These are phyloP conservation scores for Phytopythium ostracodes DNA, from an alignment of 352 stramenopile species.

Conservation along the genomic window DNA sequence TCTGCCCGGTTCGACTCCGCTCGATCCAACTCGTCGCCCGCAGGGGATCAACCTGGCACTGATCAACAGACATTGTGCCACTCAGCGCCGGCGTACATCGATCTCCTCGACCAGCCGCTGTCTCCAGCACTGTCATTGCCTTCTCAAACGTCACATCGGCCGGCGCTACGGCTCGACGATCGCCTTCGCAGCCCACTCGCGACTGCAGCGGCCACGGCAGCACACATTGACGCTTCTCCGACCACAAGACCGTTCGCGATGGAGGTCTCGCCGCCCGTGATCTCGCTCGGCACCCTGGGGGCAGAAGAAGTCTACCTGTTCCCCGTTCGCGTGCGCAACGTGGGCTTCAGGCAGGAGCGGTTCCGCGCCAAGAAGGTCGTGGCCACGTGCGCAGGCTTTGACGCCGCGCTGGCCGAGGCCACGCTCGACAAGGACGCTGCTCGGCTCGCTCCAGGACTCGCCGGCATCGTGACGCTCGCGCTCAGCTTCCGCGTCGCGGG, in stretches of 20 bases:
- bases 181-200: conserved; percentile 1
- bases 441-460: conserved; percentile 49
- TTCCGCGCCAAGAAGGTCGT: conserved; percentile 55
- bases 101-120: neutral
- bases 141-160: neutral
- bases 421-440: conserved; percentile 57
- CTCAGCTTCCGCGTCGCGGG: conserved; percentile 58
- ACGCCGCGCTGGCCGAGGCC: conserved; percentile 41
- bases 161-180: neutral
- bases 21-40: neutral
- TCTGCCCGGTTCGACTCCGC: neutral
- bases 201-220: conserved; percentile 1
- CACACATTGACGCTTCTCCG: conserved; percentile 10
- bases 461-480: conserved; percentile 54
- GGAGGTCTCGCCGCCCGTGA: conserved; percentile 45
- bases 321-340: conserved; percentile 58
- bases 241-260: conserved; percentile 47
- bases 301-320: conserved; percentile 63
- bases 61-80: neutral
- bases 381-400: conserved; percentile 31
- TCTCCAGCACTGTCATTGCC: neutral
- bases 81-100: conserved; percentile 3
- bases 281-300: conserved; percentile 32
- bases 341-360: conserved; percentile 59
- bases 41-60: neutral